These are phyloP conservation scores for Ganoderma lingzhi DNA, from an alignment of 1,284 basidiomycete genomes.

Conservation along the genomic window DNA sequence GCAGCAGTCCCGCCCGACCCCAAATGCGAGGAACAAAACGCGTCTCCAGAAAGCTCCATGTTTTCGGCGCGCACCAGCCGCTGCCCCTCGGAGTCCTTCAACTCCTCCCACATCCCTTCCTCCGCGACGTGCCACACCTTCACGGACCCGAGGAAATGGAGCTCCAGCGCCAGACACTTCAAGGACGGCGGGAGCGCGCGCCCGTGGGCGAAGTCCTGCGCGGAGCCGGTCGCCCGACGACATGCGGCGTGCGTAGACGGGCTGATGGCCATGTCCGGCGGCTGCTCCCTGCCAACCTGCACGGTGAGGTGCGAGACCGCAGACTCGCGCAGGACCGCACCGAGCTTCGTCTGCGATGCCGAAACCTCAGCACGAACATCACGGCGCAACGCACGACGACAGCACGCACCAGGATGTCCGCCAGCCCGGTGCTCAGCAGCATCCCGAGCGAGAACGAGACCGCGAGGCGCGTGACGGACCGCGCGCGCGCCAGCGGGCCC, in stretches of 20 bases:
- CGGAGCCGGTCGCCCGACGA: neutral
- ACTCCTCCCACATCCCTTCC: neutral
- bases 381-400: too few relatives aligned
- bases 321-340: neutral
- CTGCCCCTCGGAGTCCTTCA: neutral
- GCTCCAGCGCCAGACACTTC: neutral
- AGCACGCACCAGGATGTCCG: neutral
- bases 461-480: neutral
- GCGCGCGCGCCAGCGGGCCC: neutral
- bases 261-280: neutral
- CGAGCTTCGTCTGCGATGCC: neutral
- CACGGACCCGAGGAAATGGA: neutral
- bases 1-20: neutral
- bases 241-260: neutral
- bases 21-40: neutral
- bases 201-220: neutral
- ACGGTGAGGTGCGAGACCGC: constrained; percentile 4
- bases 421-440: neutral
- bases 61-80: neutral
- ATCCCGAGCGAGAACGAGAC: constrained; percentile 8
- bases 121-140: neutral
- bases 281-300: neutral
- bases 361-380: neutral
- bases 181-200: neutral
- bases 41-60: neutral